Evolutionary conservation across 2,329 filamentous ascomycete species (phyloP).

Genomic region (Trichophaea hybrida): DNA sequence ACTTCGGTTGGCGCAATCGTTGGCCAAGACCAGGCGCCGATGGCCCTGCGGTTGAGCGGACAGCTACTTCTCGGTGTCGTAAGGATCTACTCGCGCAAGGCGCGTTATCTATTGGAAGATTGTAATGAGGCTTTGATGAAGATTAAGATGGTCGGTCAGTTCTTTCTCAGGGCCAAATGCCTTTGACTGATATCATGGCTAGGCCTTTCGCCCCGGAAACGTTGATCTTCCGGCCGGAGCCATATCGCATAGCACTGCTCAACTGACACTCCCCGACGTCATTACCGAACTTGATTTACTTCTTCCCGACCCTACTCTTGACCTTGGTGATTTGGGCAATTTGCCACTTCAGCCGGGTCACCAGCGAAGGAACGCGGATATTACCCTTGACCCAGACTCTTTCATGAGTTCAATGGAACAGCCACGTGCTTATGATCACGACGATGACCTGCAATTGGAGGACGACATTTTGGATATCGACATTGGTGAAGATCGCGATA

Average conservation of each 20-base stretch:
- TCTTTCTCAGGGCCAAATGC: constrained; percentile 1
- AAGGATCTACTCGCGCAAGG: constrained; percentile 93
- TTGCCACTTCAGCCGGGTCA: constrained; percentile 34
- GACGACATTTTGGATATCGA: constrained; percentile 57
- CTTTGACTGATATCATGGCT: constrained; percentile 13
- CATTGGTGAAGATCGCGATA: constrained; percentile 35
- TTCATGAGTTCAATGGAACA: constrained; percentile 49
- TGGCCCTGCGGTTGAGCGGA: constrained; percentile 84
- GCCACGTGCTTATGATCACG: constrained; percentile 43
- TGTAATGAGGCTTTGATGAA: constrained; percentile 96
- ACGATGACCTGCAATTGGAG: constrained; percentile 59
- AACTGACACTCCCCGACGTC: constrained; percentile 76
- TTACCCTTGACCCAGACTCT: constrained; percentile 51
- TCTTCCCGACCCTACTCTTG: constrained; percentile 73
- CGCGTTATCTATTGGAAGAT: constrained; percentile 87
- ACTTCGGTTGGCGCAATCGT: constrained; percentile 94
- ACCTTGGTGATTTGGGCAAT: constrained; percentile 48
- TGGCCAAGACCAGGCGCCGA: constrained; percentile 78
- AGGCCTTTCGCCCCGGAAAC: constrained; percentile 94
- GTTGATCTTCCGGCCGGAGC: constrained; percentile 83
- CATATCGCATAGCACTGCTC: constrained; percentile 66
- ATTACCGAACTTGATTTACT: constrained; percentile 89
- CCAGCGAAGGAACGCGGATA: constrained; percentile 42
- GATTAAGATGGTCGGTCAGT: constrained; percentile 74
- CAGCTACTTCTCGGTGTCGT: constrained; percentile 92